Base-by-base conservation (phyloP, 495 filamentous ascomycete species). In the Podospora bellae-mahoneyi region DNA sequence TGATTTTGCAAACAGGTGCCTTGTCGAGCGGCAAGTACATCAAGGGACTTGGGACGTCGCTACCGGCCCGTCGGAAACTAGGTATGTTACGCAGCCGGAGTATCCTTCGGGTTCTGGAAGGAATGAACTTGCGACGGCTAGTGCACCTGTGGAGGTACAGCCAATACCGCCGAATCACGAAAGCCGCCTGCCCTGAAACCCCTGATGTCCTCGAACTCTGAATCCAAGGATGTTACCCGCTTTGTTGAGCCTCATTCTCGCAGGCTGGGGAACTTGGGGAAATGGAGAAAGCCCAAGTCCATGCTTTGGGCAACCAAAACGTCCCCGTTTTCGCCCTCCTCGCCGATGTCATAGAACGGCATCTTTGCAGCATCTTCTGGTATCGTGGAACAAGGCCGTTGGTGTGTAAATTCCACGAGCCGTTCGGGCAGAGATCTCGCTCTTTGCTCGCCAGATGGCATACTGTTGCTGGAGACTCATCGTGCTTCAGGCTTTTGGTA, bases 51-150 rank as follows among this genome's bases (percentile, higher is more conserved):
- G 59, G 16, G 30, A 61, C 16, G 34, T 48, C 66, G 68, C 62
- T 75, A 67, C 72, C 74, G 65, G 63, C 55, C 69, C 26, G 55
- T 44, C 48, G 74, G 72, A 68, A 73, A 64, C 67, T 48, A 48
- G 39, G 39, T 19, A 70, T 75, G 71, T 66, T 66, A 64, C 63
- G 71, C 71, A 72, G 67, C 39, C n/a, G 59, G 64, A 55, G 26
- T 53, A 68, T 68, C 56, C n/a, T 39, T 61, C 64, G 66, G 63
- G 55, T 68, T 32, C 65, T 64, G 34, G 69, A 66, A 61, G 59
- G 26, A 4, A 48, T 48, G 39, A 10, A 10, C 9, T 48, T 48
- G 39, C 13, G 39, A 48, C 71, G 66, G 73, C 55, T 68, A 71
- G 62, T 59, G 68, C 69, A 70, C 67, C 63, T 57, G 7, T 30